Base-by-base conservation (phyloP, 1,284 basidiomycete species). In the Cryptococcus hybrid region DNA sequence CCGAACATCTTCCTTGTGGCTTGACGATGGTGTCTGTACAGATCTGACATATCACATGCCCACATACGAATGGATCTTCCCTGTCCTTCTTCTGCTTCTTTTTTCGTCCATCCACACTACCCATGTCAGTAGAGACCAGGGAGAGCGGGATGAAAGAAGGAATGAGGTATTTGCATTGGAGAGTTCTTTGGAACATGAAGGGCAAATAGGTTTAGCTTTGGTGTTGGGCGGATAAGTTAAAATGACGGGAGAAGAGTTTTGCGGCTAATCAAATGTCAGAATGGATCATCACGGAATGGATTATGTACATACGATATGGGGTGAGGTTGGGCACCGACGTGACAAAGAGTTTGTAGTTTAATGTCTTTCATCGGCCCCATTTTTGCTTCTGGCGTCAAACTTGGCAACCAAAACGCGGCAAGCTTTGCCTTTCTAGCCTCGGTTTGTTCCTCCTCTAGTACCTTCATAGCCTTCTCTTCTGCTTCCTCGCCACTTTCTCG, bases 341-440 rank as follows among this genome's bases (percentile, higher is more conserved):
- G 84, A 78, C 93, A 97, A 59, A 88, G 85, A 6, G 90, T 91
- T 72, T 90, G 88, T 43, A 92, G 78, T 77, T 92, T 92, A 52
- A 91, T 84, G 66, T 90, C 88, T 63, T 85, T 83, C 39, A 92
- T 77, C 80, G 87, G 63, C 69, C 83, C 58, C 81, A 89, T 63
- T 30, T 73, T 73, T 7, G 84, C 85, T 0, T 86, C 86, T 35
- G 93, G 92, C 0, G 92, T 91, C 39, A 95, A 78, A 0, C 86
- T 90, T 15, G 89, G 92, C 47, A 96, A 81, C 93, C 93, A 97
- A 73, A 95, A 98, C 66, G 94, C 91, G 0, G 93, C 92, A 6
- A 97, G 82, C 74, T 95, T 95, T 56, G 85, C 84, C 59, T 87
- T 88, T 52, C 94, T 79, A 3, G 87, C 83, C 60, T 92, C 90